Percentiles rank a stretch among this genome's conserved stretches.
These are phyloP conservation scores for Haplographium delicatum DNA, from an alignment of 495 filamentous ascomycete genomes.

Conservation along the genomic window DNA sequence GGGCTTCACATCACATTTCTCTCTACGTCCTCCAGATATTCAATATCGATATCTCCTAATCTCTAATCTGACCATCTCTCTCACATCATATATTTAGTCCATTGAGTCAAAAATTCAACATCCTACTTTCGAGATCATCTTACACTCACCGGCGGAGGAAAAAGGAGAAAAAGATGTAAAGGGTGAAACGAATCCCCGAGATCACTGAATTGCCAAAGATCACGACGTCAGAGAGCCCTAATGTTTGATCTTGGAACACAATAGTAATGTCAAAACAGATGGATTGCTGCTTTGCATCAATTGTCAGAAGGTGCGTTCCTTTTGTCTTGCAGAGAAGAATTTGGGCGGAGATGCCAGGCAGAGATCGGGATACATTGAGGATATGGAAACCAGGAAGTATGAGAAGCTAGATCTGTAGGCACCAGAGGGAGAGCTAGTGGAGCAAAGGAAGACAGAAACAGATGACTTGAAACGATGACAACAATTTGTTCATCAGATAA, in stretches of 20 bases:
- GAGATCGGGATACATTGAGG: no score
- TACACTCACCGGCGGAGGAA: neutral
- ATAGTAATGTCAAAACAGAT: slow-evolving; percentile 47
- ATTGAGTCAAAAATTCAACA: neutral
- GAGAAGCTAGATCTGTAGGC: no score
- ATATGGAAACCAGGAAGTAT: neutral
- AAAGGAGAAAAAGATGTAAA: slow-evolving; percentile 31
- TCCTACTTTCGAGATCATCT: neutral
- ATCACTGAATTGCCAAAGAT: slow-evolving; percentile 37
- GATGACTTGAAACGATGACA: no score
- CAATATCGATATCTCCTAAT: no score
- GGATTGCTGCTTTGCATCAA: slow-evolving; percentile 45
- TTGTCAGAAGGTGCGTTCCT: slow-evolving; percentile 39
- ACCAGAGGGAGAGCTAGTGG: neutral
- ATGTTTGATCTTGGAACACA: slow-evolving; percentile 47
- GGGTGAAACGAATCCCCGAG: slow-evolving; percentile 60
- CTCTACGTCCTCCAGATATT: no score
- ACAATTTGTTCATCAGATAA: no score
- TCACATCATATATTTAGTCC: no score
- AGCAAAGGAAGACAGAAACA: neutral
- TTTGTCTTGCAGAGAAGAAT: no score
- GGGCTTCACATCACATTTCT: no score
- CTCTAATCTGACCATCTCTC: no score
- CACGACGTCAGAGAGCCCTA: slow-evolving; percentile 59
- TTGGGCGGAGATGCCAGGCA: no score